These are phyloP conservation scores for Rhododendron simsii DNA, from an alignment of 148 eudicot genomes.

Conservation along the genomic window DNA sequence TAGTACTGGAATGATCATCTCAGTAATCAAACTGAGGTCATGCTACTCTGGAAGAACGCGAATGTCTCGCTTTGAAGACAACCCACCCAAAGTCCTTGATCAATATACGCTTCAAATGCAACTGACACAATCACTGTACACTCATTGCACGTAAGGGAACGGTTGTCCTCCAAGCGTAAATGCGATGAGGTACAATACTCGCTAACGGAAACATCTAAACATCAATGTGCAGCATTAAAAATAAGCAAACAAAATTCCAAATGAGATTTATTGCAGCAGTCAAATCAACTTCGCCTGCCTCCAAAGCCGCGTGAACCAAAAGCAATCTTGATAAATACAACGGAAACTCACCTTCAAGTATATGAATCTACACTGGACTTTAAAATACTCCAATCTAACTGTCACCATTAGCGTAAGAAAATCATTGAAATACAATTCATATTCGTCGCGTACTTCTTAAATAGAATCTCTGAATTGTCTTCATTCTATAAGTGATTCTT, in stretches of 20 bases:
- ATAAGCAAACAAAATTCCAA: neutral
- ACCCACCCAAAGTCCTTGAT: neutral
- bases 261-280: neutral
- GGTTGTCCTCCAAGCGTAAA: neutral
- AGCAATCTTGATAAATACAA: neutral
- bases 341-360: neutral
- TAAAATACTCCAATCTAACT: neutral
- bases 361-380: neutral
- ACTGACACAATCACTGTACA: too few species aligned
- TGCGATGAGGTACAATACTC: neutral
- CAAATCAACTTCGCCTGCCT: neutral
- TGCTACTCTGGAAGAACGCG: neutral
- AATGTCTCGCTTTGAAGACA: neutral
- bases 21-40: neutral
- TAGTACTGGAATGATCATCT: too few species aligned
- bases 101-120: too few species aligned
- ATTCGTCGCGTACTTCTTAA: neutral
- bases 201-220: neutral
- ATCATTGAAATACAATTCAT: neutral
- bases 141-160: neutral
- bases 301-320: neutral
- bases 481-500: neutral
- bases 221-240: neutral
- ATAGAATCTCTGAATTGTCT: neutral
- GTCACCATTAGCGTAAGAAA: neutral